Percentiles rank a stretch among this genome's conserved stretches.
phyloP scores from a whole-genome alignment of 306 rosid species.

The Corylus heterophylla region DNA sequence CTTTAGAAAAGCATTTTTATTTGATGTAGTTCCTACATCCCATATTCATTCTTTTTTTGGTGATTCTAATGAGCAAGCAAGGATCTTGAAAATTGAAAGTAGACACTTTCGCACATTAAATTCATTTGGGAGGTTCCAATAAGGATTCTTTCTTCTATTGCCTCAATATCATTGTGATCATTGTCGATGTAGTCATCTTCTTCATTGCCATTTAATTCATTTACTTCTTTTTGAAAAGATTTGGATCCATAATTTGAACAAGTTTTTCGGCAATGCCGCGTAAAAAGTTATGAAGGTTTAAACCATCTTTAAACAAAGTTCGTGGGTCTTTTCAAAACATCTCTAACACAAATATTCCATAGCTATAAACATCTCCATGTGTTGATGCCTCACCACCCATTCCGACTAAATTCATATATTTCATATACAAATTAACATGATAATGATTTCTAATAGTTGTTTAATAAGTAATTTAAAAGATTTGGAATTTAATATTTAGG shows the following conservation, averaged over 20 bases:
- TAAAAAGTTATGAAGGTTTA: slow-evolving; percentile 30
- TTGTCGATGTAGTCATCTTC: background rate
- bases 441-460: background rate
- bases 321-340: slow-evolving; percentile 31
- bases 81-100: slow-evolving; percentile 12
- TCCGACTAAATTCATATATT: slow-evolving; percentile 27
- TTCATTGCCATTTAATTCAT: background rate
- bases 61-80: slow-evolving; percentile 32
- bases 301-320: slow-evolving; percentile 31
- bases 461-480: background rate
- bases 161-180: background rate
- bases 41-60: slow-evolving; percentile 37
- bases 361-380: slow-evolving; percentile 36
- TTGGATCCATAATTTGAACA: slow-evolving; percentile 30
- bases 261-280: slow-evolving; percentile 27
- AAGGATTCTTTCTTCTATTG: background rate
- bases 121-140: background rate
- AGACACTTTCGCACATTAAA: slow-evolving; percentile 17
- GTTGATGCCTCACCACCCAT: slow-evolving; percentile 25
- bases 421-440: background rate
- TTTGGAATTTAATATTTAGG: too few species aligned
- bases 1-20: slow-evolving; percentile 12
- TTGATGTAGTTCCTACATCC: slow-evolving; percentile 18
- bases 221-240: slow-evolving; percentile 24
- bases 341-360: slow-evolving; percentile 41